phyloP scores from a whole-genome alignment of 2,329 filamentous ascomycete genomes.

The Tympanopsis confertula region DNA sequence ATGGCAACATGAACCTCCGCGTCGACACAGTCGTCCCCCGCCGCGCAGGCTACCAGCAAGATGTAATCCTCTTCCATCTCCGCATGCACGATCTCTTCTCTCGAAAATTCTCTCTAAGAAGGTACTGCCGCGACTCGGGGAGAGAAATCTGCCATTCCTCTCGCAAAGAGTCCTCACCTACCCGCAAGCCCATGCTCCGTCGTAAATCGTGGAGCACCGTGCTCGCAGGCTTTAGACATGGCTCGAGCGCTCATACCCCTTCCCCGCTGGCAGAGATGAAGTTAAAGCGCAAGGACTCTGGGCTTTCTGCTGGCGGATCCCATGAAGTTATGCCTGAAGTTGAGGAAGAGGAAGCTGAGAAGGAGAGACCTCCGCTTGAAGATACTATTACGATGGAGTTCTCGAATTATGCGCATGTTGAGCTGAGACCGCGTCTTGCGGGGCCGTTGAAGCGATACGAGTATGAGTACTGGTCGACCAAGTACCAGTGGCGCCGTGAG shows the following conservation, averaged over 20 bases:
- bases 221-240: neutral
- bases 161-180: neutral
- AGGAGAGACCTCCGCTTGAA: neutral
- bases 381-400: neutral
- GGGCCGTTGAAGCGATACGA: neutral
- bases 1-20: slow-evolving; percentile 1
- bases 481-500: neutral
- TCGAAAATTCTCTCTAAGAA: neutral
- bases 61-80: slow-evolving; percentile 1
- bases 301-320: too few relatives aligned
- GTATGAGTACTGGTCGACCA: slow-evolving; percentile 1
- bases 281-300: neutral
- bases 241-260: too few relatives aligned
- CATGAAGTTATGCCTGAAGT: too few relatives aligned
- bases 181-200: neutral
- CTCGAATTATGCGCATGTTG: slow-evolving; percentile 1
- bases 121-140: neutral
- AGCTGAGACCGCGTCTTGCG: neutral
- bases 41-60: neutral
- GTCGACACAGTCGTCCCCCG: neutral
- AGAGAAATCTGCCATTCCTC: neutral
- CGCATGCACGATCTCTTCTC: slow-evolving; percentile 1
- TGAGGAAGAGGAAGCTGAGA: neutral
- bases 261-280: too few relatives aligned
- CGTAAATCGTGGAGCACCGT: neutral